A percentile compares a stretch with the other conserved stretches of the same genome.
phyloP scores from a whole-genome alignment of 2,329 filamentous ascomycete species.

The Paraconiothyrium sp. region DNA sequence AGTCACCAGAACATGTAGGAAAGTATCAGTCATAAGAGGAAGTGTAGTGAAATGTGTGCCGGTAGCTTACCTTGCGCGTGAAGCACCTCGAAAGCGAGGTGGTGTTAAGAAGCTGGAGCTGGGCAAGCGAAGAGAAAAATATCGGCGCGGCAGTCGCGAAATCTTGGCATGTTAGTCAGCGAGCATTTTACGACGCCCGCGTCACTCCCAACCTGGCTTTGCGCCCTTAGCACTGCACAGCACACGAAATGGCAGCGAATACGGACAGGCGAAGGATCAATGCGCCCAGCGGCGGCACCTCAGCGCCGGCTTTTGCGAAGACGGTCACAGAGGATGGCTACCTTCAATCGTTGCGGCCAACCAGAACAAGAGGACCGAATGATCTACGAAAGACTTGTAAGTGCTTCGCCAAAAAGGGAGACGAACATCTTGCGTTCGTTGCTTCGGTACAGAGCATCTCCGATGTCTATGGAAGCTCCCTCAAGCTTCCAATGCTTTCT shows the following conservation, averaged over 20 bases:
- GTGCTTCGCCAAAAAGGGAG: constrained; percentile 44
- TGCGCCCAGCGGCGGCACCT: constrained; percentile 80
- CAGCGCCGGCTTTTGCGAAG: constrained; percentile 74
- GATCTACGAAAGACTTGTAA: constrained; percentile 87
- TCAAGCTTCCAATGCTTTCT: constrained; percentile 10
- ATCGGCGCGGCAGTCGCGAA: constrained; percentile 28
- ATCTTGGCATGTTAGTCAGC: constrained; percentile 45
- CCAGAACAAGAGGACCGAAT: constrained; percentile 70
- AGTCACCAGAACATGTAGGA: constrained; percentile 66
- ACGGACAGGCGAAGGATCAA: constrained; percentile 87
- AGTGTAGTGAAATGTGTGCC: neutral
- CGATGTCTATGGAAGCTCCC: neutral
- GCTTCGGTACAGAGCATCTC: neutral
- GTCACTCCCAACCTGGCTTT: neutral
- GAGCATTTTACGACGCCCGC: constrained; percentile 21
- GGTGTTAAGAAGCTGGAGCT: constrained; percentile 23
- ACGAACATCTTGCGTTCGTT: no score
- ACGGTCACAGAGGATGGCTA: constrained; percentile 59
- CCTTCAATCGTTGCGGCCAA: constrained; percentile 58
- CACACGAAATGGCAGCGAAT: constrained; percentile 36
- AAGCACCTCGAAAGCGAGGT: constrained; percentile 27
- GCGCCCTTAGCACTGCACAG: neutral
- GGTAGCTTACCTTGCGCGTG: constrained; percentile 36
- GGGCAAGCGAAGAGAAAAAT: constrained; percentile 31
- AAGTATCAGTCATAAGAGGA: constrained; percentile 61